Conservation (phyloP, 179 eudicot species). For the Patellifolia procumbens region DNA sequence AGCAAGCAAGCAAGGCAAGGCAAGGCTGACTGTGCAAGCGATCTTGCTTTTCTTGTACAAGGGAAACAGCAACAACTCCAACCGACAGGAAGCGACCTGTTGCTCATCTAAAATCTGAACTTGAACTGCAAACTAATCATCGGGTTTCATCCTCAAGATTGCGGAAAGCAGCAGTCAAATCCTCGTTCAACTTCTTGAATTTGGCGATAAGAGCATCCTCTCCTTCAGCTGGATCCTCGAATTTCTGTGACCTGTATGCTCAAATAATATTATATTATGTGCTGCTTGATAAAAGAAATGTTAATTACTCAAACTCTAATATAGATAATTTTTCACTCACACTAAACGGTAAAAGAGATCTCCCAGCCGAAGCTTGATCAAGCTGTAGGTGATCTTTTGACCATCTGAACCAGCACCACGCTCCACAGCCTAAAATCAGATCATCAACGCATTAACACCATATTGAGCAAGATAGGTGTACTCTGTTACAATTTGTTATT, state of each 20-base stretch:
- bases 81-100: conserved; percentile 14
- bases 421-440: conserved; percentile 76
- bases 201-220: conserved; percentile 78
- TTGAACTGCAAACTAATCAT: conserved; percentile 29
- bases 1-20: no score
- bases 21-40: conserved; percentile 27
- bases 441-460: conserved; percentile 6
- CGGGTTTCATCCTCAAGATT: conserved; percentile 96
- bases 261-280: not conserved
- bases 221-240: conserved; percentile 98
- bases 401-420: conserved; percentile 99
- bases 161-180: conserved; percentile 86
- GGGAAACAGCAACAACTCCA: conserved; percentile 21
- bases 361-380: conserved; percentile 88
- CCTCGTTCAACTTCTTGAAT: conserved; percentile 83
- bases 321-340: conserved; percentile 47
- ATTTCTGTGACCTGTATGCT: conserved; percentile 86
- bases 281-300: not conserved
- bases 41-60: conserved; percentile 31
- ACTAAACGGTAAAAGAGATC: conserved; percentile 95
- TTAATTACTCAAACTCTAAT: not conserved
- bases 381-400: conserved; percentile 84
- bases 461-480: not conserved
- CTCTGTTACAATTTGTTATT: not conserved
- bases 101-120: conserved; percentile 19